These are phyloP conservation scores for Plasmodium vinckei DNA, from an alignment of 169 alveolate species.

Conservation along the genomic window DNA sequence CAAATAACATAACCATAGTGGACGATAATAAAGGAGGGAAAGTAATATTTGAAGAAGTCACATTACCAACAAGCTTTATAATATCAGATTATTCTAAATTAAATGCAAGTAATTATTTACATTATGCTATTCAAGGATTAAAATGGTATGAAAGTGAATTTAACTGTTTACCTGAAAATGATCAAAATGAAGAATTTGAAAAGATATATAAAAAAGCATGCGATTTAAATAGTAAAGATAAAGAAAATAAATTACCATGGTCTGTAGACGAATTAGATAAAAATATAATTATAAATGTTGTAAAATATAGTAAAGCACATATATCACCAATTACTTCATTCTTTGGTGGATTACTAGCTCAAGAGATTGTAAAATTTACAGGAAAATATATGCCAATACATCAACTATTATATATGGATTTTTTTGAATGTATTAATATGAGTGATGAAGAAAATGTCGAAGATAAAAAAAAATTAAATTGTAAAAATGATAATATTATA, in stretches of 20 bases:
- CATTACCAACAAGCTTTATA: slow-evolving; percentile 17
- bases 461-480: slow-evolving; percentile 69
- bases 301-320: slow-evolving; percentile 86
- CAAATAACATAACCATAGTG: neutral
- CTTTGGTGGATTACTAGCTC: slow-evolving; percentile 98
- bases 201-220: slow-evolving; percentile 74
- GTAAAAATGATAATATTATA: slow-evolving; percentile 80
- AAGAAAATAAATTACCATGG: slow-evolving; percentile 73
- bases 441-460: slow-evolving; percentile 78
- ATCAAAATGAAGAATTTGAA: slow-evolving; percentile 50
- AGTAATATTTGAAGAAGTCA: slow-evolving; percentile 2
- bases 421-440: slow-evolving; percentile 88
- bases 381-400: slow-evolving; percentile 98
- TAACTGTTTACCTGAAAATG: slow-evolving; percentile 13
- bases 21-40: neutral
- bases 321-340: slow-evolving; percentile 97
- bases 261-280: slow-evolving; percentile 91
- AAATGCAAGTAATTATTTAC: slow-evolving; percentile 29
- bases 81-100: slow-evolving; percentile 51
- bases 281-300: slow-evolving; percentile 86
- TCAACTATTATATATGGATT: slow-evolving; percentile 97
- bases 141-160: slow-evolving; percentile 16
- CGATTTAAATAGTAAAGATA: slow-evolving; percentile 73
- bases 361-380: slow-evolving; percentile 96
- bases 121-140: slow-evolving; percentile 61